A percentile compares a stretch with the other conserved stretches of the same genome.
phyloP scores from a whole-genome alignment of 1,284 basidiomycete species.

The Exobasidium rhododendri region DNA sequence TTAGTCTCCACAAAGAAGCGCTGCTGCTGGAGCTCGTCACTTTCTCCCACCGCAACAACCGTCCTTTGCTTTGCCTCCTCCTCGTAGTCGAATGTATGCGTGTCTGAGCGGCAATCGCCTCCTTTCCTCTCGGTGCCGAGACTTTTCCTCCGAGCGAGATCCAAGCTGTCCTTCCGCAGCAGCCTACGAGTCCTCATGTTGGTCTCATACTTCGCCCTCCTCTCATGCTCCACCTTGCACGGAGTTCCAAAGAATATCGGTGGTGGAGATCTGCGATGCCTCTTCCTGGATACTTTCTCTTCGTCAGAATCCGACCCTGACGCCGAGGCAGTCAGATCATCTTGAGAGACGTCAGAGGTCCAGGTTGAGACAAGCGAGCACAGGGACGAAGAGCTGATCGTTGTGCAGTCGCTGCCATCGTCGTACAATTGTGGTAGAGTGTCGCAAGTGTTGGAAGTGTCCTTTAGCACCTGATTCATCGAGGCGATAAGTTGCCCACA shows the following conservation, averaged over 20 bases:
- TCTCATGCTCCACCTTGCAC: slow-evolving; percentile 1
- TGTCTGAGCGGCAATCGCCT: no score
- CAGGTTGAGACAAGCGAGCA: neutral
- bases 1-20: no score
- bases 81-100: no score
- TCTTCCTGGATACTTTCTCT: no score
- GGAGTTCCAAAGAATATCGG: slow-evolving; percentile 9
- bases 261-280: neutral
- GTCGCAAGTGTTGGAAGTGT: neutral
- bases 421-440: neutral
- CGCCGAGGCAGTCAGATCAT: no score
- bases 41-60: no score
- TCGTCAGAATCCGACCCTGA: no score
- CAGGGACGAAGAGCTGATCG: neutral
- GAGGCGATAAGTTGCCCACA: neutral
- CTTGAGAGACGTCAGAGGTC: neutral
- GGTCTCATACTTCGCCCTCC: slow-evolving; percentile 1
- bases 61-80: no score
- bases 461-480: neutral
- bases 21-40: no score
- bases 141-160: slow-evolving; percentile 1
- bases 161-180: slow-evolving; percentile 1
- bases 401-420: neutral
- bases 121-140: neutral
- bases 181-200: neutral